Percentiles rank a stretch among this genome's conserved stretches.
Conservation (phyloP, 345 rosid species). For the Bretschneidera sinensis region DNA sequence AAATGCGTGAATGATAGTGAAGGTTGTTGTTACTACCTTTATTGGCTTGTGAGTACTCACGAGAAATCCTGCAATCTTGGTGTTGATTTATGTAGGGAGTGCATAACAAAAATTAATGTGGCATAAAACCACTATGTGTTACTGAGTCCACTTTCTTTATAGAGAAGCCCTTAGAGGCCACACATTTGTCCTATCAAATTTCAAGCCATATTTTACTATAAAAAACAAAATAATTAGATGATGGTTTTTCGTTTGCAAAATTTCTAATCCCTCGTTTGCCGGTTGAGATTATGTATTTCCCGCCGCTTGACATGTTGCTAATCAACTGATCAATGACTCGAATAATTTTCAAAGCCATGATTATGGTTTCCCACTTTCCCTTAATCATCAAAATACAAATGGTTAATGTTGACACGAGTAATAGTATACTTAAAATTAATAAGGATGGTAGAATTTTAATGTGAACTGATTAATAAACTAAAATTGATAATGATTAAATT, state of each 20-base stretch:
- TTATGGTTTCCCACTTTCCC: neutral
- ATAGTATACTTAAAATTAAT: too few relatives aligned
- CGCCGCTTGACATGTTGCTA: conserved; percentile 8
- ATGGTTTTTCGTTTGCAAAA: too few relatives aligned
- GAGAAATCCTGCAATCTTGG: conserved; percentile 26
- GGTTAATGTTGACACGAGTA: too few relatives aligned
- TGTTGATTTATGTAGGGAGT: conserved; percentile 1
- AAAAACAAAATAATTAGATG: neutral
- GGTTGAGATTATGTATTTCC: neutral
- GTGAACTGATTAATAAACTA: too few relatives aligned
- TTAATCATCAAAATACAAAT: neutral
- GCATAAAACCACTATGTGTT: neutral
- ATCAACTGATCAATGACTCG: conserved; percentile 10
- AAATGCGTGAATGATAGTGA: conserved; percentile 34
- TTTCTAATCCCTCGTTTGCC: neutral
- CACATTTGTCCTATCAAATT: conserved; percentile 26
- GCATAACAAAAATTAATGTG: neutral
- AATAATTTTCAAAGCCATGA: neutral
- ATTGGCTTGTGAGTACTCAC: conserved; percentile 46
- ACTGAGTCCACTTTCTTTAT: neutral
- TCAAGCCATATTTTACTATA: too few relatives aligned
- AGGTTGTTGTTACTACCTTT: conserved; percentile 26
- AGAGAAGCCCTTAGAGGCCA: conserved; percentile 11
- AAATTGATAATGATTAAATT: too few relatives aligned
- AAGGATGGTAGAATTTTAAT: too few relatives aligned